Base-by-base conservation (phyloP, 805 yeast genomes). In the Hemisphaericaspora nanyangensis region DNA sequence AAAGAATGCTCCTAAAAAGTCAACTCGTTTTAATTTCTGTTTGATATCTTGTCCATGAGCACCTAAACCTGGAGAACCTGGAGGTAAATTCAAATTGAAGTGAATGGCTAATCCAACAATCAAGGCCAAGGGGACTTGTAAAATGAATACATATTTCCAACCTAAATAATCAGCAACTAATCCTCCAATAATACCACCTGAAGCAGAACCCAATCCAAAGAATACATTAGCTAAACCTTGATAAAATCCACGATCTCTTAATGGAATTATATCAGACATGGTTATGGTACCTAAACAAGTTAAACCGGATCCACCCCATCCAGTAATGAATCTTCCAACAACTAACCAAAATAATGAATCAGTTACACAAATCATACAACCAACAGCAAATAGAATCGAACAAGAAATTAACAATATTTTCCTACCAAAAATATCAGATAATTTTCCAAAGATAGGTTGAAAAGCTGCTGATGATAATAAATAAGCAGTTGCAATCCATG, bases 241-340 rank as follows among this genome's bases (percentile, higher is more conserved):
- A 58, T 77, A 86, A 22, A 85, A 58, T 1, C 95, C 95, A 42
- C 96, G 70, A 30, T 82, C 77, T 39, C 93, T 70, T 44, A 84
- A 71, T 2, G 93, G 80, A 19, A 89, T 81, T 34, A 86, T 65
- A 58, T 88, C 96, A 19, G 86, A 77, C 49, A 83, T 74, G 2
- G 89, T 73, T 41, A 88, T 83, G 6, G 95, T 81, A 13, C 86
- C 76, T 48, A 87, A 64, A 0, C 90, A 73, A 36, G 82, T 77
- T 52, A 88, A 75, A 1, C 96, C 96, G 5, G 95, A 93, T n/a
- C 95, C 95, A 10, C 96, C 96, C 40, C 85, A 74, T 15, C 96
- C 96, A 18, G 95, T 80, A 36, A 88, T 68, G 44, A 86, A 78
- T 50, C 87, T 66, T 4, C 84, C 84, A 20, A 75, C 44, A 6